A percentile compares a stretch with the other conserved stretches of the same genome.
Evolutionary conservation across 352 stramenopile genomes (phyloP).

Genomic region (Phytophthora cryptogea): DNA sequence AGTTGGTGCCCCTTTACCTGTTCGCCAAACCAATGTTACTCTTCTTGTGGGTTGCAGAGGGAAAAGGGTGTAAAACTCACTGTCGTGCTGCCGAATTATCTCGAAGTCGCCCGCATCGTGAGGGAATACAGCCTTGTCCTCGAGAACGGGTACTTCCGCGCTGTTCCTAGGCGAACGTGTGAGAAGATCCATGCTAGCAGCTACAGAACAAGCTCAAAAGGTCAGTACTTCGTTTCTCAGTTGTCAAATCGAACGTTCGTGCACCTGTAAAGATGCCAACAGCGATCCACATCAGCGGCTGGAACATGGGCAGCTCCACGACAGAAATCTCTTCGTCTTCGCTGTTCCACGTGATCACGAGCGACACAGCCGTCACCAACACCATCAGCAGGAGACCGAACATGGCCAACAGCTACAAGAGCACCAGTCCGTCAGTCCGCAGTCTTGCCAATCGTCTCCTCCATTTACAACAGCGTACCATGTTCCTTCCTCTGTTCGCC

Average conservation of each 20-base stretch:
- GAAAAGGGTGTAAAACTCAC: slow-evolving; percentile 14
- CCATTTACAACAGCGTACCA: slow-evolving; percentile 30
- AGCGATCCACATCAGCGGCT: slow-evolving; percentile 80
- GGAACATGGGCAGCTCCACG: slow-evolving; percentile 72
- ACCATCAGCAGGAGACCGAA: slow-evolving; percentile 74
- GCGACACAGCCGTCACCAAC: slow-evolving; percentile 62
- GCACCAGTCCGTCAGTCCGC: neutral
- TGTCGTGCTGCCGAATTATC: slow-evolving; percentile 51
- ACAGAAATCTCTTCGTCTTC: slow-evolving; percentile 43
- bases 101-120: slow-evolving; percentile 62
- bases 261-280: slow-evolving; percentile 78
- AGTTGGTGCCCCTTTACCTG: neutral
- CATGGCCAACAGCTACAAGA: slow-evolving; percentile 62
- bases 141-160: slow-evolving; percentile 45
- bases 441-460: neutral
- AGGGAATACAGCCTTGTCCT: slow-evolving; percentile 62
- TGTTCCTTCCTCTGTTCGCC: slow-evolving; percentile 49
- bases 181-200: slow-evolving; percentile 57
- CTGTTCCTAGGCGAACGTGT: slow-evolving; percentile 24
- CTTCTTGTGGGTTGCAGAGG: neutral
- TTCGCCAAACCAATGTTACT: slow-evolving; percentile 3
- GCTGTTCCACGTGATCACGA: slow-evolving; percentile 61
- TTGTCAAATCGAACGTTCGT: neutral
- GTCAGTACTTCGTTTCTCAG: slow-evolving; percentile 1
- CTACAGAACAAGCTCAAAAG: slow-evolving; percentile 17